Base-by-base conservation (phyloP, 2,329 filamentous ascomycete species). In the Teratosphaeria gauchensis region DNA sequence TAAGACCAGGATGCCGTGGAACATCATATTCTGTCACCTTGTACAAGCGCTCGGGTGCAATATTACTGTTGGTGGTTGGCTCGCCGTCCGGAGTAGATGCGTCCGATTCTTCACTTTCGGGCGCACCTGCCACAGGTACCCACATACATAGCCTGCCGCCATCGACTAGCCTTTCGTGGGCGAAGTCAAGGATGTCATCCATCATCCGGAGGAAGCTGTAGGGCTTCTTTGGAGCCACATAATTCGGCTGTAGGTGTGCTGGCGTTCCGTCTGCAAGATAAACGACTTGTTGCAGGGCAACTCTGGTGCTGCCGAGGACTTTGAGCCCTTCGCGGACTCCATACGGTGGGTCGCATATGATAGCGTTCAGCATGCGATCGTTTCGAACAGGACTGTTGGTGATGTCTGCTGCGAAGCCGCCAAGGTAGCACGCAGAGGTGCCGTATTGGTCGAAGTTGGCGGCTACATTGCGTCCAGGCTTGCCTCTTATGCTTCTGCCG, bases 341-440 rank as follows among this genome's bases (percentile, higher is more conserved):
- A 70, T 99, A 99, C 0, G 94, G 94, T 19, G 94, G 94, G 75
- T 99, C 94, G 68, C 92, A 97, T 6, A 97, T 80, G 60, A 99
- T 95, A 3, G 90, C 92, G 72, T 99, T 92, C 60, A 97, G 84
- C 7, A 54, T 55, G 83, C 73, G 33, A 21, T 38, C 21, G 21
- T 54, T 28, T 24, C 66, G 61, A 48, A 97, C 75, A 0, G 94
- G 94, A 1, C 87, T 87, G 69, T 97, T 92, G 0, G 91, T 96
- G 58, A 99, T 73, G 72, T 99, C 94, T 0, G 89, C 87, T 1
- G 89, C 84, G 66, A 96, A 95, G 35, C 86, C 83, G 66, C 91
- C 92, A 0, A 92, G 82, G 57, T 94, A 84, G 21, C 80, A 73
- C 33, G 78, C 74, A 38, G 80, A 76, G 7, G 94, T 77, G 0